Evolutionary conservation across 768 basidiomycete species (phyloP).

Genomic region (Pisolithus microcarpus): DNA sequence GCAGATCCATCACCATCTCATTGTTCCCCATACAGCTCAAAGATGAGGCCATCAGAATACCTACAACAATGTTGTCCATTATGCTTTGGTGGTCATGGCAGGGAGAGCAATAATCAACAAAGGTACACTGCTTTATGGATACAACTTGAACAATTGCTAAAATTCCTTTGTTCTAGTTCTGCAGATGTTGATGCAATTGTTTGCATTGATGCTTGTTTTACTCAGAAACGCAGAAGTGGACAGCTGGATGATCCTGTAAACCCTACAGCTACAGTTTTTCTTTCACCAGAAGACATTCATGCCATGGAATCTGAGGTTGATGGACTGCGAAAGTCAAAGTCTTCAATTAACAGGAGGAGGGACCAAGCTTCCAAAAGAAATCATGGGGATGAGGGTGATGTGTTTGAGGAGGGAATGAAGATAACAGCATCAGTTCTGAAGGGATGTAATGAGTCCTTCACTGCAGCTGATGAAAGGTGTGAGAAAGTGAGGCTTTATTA

Average conservation of each 20-base stretch:
- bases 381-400: too few relatives aligned
- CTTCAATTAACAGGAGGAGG: neutral
- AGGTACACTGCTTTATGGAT: constrained; percentile 1
- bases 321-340: neutral
- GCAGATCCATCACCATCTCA: neutral
- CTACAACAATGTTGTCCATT: constrained; percentile 18
- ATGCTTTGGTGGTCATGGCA: constrained; percentile 16
- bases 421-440: too few relatives aligned
- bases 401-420: neutral
- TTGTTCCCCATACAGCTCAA: neutral
- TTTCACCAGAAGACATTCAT: constrained; percentile 7
- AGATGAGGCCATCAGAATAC: constrained; percentile 11
- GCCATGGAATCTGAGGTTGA: neutral
- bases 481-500: too few relatives aligned
- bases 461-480: too few relatives aligned
- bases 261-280: constrained; percentile 13
- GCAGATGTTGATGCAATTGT: constrained; percentile 22
- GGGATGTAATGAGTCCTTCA: too few relatives aligned
- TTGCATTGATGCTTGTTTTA: constrained; percentile 30
- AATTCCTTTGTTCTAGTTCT: neutral
- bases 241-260: constrained; percentile 6
- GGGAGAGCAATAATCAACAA: neutral
- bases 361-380: neutral
- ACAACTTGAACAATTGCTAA: neutral
- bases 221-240: constrained; percentile 22